These are phyloP conservation scores for Vigna hirtella DNA, from an alignment of 306 rosid species.

Conservation along the genomic window DNA sequence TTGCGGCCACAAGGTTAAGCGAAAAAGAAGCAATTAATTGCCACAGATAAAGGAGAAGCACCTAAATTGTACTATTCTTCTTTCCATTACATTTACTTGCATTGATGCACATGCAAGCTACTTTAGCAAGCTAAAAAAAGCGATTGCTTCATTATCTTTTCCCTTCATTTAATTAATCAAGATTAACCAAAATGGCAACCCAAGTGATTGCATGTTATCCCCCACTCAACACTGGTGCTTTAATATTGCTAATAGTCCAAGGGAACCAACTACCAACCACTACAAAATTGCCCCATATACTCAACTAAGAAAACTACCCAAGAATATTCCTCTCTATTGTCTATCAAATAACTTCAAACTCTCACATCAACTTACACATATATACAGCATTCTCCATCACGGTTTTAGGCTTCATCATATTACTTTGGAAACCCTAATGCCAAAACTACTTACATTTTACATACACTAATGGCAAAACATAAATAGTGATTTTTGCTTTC, in stretches of 20 bases:
- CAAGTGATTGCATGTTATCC: slow-evolving; percentile 64
- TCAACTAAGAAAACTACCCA: slow-evolving; percentile 62
- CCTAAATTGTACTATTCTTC: slow-evolving; percentile 40
- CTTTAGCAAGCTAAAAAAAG: slow-evolving; percentile 47
- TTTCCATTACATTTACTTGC: slow-evolving; percentile 40
- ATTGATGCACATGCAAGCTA: slow-evolving; percentile 62
- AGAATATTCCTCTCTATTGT: slow-evolving; percentile 49
- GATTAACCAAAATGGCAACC: slow-evolving; percentile 43
- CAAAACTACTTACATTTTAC: too few relatives aligned
- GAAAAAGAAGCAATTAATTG: slow-evolving; percentile 20
- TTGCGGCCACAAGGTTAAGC: background rate
- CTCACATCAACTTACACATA: background rate
- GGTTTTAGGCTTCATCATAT: background rate
- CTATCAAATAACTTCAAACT: slow-evolving; percentile 7
- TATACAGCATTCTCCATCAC: slow-evolving; percentile 5
- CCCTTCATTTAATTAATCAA: slow-evolving; percentile 39
- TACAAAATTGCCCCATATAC: slow-evolving; percentile 48
- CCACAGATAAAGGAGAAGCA: slow-evolving; percentile 39
- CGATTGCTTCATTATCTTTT: slow-evolving; percentile 49
- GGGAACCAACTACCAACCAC: slow-evolving; percentile 51
- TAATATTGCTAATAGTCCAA: slow-evolving; percentile 39
- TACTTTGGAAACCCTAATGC: background rate
- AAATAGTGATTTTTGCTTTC: background rate
- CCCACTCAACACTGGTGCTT: slow-evolving; percentile 53
- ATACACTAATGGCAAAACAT: too few relatives aligned